Evolutionary conservation across 352 stramenopile genomes (phyloP).

Genomic region (Globisporangium alternatum): DNA sequence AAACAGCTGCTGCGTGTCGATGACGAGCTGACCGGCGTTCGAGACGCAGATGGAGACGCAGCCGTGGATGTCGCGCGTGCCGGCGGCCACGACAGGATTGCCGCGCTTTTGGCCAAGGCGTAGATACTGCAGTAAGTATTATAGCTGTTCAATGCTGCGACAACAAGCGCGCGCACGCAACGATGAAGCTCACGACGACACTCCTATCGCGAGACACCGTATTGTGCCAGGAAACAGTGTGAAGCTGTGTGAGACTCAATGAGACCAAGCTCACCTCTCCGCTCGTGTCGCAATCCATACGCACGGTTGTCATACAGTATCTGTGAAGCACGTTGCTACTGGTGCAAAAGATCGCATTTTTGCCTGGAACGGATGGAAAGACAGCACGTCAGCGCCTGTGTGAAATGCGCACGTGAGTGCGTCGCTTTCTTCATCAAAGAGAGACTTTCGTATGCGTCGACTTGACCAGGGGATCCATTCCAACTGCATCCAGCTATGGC

Average conservation of each 20-base stretch:
- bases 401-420: not conserved
- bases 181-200: too few relatives aligned
- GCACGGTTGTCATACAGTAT: too few relatives aligned
- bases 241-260: too few relatives aligned
- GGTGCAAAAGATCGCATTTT: not conserved
- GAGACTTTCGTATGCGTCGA: conserved; percentile 3
- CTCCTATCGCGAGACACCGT: too few relatives aligned
- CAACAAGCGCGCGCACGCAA: not conserved
- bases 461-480: not conserved
- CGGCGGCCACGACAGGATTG: conserved; percentile 3
- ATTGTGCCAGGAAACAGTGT: too few relatives aligned
- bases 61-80: conserved; percentile 11
- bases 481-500: not conserved
- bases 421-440: not conserved
- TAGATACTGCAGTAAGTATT: not conserved
- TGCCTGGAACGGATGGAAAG: not conserved
- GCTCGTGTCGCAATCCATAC: not conserved
- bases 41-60: conserved; percentile 10
- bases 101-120: not conserved
- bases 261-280: too few relatives aligned
- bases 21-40: not conserved
- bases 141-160: not conserved
- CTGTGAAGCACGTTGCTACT: too few relatives aligned
- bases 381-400: not conserved
- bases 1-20: conserved; percentile 2